A percentile compares a stretch with the other conserved stretches of the same genome.
These are phyloP conservation scores for Infundibulicybe gibba DNA, from an alignment of 768 basidiomycete species.

Conservation along the genomic window DNA sequence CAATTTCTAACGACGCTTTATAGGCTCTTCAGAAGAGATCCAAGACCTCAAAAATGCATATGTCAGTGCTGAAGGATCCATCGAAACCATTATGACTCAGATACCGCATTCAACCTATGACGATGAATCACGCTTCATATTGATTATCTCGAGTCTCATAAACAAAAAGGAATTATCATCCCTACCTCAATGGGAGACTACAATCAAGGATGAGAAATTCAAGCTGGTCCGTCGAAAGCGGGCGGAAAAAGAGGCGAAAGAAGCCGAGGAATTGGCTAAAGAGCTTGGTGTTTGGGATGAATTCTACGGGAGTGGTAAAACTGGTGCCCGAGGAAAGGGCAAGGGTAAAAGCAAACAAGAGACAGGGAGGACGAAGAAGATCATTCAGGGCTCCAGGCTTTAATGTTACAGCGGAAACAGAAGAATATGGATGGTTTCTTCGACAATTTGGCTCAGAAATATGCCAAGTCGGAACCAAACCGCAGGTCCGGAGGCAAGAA, in stretches of 20 bases:
- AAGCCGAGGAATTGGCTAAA: conserved; percentile 81
- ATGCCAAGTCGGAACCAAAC: conserved; percentile 45
- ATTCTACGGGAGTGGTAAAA: conserved; percentile 78
- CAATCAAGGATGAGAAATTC: conserved; percentile 77
- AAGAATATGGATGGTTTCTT: conserved; percentile 71
- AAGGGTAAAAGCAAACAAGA: conserved; percentile 41
- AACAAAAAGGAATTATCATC: conserved; percentile 50
- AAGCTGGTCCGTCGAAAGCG: conserved; percentile 70
- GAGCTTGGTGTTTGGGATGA: conserved; percentile 95
- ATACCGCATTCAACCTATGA: conserved; percentile 83
- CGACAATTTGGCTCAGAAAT: conserved; percentile 73
- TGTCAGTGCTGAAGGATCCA: conserved; percentile 61
- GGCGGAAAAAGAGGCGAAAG: conserved; percentile 73
- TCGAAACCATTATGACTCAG: conserved; percentile 77
- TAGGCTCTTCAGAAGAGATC: conserved; percentile 85
- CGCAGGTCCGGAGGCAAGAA: conserved; percentile 44
- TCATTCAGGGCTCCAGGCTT: conserved; percentile 67
- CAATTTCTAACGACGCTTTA: not conserved
- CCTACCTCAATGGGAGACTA: conserved; percentile 62
- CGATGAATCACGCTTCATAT: conserved; percentile 85
- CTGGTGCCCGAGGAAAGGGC: conserved; percentile 53
- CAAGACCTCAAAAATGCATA: conserved; percentile 80
- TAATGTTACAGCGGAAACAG: conserved; percentile 73
- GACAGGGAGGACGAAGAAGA: conserved; percentile 51
- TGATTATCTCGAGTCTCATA: conserved; percentile 66